Conservation (phyloP, 257 asterid genomes). For the Solanum clarkiae region DNA sequence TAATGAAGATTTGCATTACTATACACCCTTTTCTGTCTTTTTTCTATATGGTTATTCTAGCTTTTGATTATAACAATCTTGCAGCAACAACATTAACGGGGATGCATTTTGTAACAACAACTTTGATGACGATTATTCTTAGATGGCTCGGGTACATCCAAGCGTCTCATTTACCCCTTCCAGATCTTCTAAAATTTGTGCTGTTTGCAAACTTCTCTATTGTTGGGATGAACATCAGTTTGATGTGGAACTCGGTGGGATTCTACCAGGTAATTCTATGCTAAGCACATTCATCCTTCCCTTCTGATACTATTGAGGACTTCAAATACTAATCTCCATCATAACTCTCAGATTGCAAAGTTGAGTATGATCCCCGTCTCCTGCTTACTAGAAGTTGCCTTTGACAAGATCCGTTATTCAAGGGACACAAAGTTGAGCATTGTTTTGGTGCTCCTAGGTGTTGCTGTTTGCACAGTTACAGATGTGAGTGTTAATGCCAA, state of each 20-base stretch:
- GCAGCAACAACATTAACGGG: constrained; percentile 99
- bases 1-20: too few relatives aligned
- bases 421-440: constrained; percentile 93
- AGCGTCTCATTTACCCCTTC: constrained; percentile 71
- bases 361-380: constrained; percentile 96
- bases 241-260: constrained; percentile 99
- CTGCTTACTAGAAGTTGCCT: constrained; percentile 74
- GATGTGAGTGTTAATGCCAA: constrained; percentile 86
- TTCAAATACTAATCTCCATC: constrained; percentile 5
- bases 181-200: constrained; percentile 81
- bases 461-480: constrained; percentile 88
- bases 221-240: constrained; percentile 97
- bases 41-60: background rate
- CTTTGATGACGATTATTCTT: constrained; percentile 87
- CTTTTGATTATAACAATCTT: constrained; percentile 20
- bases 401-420: constrained; percentile 29
- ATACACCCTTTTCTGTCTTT: background rate
- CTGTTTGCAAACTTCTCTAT: constrained; percentile 91
- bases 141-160: constrained; percentile 97
- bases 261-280: constrained; percentile 73
- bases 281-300: background rate
- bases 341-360: constrained; percentile 75
- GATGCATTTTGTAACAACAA: constrained; percentile 89
- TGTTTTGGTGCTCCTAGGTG: constrained; percentile 73
- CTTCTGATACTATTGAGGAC: background rate